phyloP scores from a whole-genome alignment of 2,329 filamentous ascomycete genomes.

The Rhexocercosporidium sp. region DNA sequence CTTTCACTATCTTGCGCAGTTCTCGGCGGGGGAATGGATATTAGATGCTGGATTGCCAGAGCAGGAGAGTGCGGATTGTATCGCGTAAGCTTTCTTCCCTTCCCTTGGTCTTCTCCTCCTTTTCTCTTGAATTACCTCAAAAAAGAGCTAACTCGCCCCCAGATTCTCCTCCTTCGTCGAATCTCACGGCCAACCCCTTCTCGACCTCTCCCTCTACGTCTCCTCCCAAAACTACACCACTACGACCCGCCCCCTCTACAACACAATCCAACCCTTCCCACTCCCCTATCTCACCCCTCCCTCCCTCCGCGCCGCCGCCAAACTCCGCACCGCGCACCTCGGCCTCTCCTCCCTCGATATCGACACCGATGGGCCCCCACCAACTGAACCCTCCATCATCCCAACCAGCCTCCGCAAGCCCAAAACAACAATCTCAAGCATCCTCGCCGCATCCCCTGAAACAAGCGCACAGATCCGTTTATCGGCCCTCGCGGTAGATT shows the following conservation, averaged over 20 bases:
- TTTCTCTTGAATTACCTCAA: background rate
- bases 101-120: background rate
- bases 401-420: conserved; percentile 40
- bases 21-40: conserved; percentile 53
- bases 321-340: conserved; percentile 71
- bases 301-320: conserved; percentile 71
- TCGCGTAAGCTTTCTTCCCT: conserved; percentile 56
- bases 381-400: conserved; percentile 43
- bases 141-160: conserved; percentile 31
- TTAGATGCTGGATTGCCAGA: conserved; percentile 50
- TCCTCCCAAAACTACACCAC: conserved; percentile 86
- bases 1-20: conserved; percentile 51
- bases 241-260: conserved; percentile 80
- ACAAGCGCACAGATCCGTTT: conserved; percentile 77
- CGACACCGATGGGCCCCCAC: conserved; percentile 50
- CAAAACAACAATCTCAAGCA: conserved; percentile 56
- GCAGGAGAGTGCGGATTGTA: conserved; percentile 52
- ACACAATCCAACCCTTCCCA: conserved; percentile 80
- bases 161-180: conserved; percentile 72
- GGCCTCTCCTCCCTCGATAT: conserved; percentile 72
- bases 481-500: conserved; percentile 71
- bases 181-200: conserved; percentile 74
- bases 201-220: conserved; percentile 89
- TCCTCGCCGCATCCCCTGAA: conserved; percentile 69
- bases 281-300: conserved; percentile 86